Evolutionary conservation across 768 basidiomycete species (phyloP).

Genomic region (Hypholoma sublateritium): DNA sequence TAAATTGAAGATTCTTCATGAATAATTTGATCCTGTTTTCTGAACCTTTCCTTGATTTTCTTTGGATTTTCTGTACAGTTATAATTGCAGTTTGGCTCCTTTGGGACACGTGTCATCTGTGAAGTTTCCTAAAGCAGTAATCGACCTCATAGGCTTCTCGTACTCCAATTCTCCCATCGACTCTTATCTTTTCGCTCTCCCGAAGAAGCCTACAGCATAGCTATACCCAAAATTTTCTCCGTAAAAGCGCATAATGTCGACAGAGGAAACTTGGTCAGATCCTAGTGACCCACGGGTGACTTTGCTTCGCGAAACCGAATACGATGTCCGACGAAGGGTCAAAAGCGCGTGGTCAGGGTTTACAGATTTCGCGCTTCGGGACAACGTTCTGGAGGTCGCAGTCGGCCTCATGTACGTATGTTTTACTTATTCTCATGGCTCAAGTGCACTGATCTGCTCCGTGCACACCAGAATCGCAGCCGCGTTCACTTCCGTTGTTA

Average conservation of each 20-base stretch:
- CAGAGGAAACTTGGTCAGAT: neutral
- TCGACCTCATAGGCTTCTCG: no score
- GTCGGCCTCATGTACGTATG: conserved; percentile 40
- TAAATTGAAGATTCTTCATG: no score
- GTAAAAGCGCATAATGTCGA: neutral
- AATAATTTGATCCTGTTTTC: no score
- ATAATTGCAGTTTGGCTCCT: no score
- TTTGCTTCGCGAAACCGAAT: conserved; percentile 20
- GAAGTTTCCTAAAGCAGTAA: no score
- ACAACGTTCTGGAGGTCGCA: conserved; percentile 47
- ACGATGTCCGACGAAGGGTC: conserved; percentile 18
- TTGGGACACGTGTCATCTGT: no score
- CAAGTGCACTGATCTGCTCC: neutral
- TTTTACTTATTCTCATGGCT: neutral
- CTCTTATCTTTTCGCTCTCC: no score
- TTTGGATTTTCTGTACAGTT: no score
- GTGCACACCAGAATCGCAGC: conserved; percentile 29
- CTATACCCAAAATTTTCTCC: neutral
- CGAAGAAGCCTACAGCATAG: neutral
- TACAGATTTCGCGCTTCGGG: conserved; percentile 32
- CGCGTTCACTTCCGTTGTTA: conserved; percentile 40
- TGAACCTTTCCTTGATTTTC: no score
- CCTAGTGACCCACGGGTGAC: conserved; percentile 15
- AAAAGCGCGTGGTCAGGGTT: conserved; percentile 30
- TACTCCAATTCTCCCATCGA: no score